Base-by-base conservation (phyloP, 768 basidiomycete genomes). In the Pleurotus djamor region DNA sequence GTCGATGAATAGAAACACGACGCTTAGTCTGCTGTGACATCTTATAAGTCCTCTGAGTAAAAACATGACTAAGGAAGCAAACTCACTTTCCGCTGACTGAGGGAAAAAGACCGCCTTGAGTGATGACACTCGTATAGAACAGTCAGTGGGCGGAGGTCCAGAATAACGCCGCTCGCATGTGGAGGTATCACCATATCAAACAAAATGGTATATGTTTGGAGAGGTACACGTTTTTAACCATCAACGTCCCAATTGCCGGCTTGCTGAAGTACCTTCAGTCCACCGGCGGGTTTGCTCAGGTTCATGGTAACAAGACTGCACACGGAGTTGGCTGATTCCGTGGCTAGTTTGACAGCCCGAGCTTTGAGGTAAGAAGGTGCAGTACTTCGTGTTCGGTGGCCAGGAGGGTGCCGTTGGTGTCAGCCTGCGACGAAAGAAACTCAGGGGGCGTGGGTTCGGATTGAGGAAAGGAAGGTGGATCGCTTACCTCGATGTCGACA, bases 251-350 rank as follows among this genome's bases (percentile, higher is more conserved):
- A 94, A 69, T 92, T 91, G 4, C 91, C 86, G 38, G 88, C 80
- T 70, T 94, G 92, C 67, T 94, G 91, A 56, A 92, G 92, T 51
- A 94, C 78, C 70, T 92, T 94, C 48, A 91, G 92, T 51, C 92
- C 91, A 33, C 92, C 91, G 0, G 92, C 91, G n/a, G 91, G 90
- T 69, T 93, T 94, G 76, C 91, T 92, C 86, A 96, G 94, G 77
- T 98, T 97, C 71, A 98, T 97, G 68, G 91, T 94, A 74, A 98
- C 97, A 5, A 99, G 96, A 62, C 89, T 91, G 57, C 98, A 84
- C 34, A 97, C 92, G 0, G 92, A 88, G 43, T 91, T 82, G 1
- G 95, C 94, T 14, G 94, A 93, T 69, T 97, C 94, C 0, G 94
- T 94, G 13, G 89, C 95, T n/a, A 95, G 83, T 59, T 83, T 81